Evolutionary conservation across 305 asterid species (phyloP).

Genomic region (Fraxinus floribunda): DNA sequence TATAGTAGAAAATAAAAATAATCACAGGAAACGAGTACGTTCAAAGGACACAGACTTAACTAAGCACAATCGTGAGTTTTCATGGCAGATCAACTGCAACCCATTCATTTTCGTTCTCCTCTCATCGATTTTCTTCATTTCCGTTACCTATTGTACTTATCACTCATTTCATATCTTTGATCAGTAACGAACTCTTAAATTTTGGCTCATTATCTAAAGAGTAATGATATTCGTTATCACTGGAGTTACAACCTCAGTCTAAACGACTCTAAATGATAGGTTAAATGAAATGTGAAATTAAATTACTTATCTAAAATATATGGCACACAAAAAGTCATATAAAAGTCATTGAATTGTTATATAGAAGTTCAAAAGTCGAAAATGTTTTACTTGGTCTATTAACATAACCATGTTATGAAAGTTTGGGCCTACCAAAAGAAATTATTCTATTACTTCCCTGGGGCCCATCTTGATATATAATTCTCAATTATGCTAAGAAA

Average conservation of each 20-base stretch:
- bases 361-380: neutral
- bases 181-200: neutral
- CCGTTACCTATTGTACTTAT: neutral
- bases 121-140: neutral
- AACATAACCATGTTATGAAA: neutral
- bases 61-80: neutral
- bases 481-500: constrained; percentile 17
- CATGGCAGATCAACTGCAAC: neutral
- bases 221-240: too few relatives aligned
- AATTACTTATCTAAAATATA: neutral
- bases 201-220: neutral
- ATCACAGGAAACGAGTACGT: neutral
- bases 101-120: neutral
- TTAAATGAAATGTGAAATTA: too few relatives aligned
- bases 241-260: too few relatives aligned
- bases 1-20: neutral
- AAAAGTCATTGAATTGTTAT: neutral
- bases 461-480: constrained; percentile 35
- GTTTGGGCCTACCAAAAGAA: constrained; percentile 34
- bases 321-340: constrained; percentile 18
- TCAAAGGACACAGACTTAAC: neutral
- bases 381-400: constrained; percentile 35
- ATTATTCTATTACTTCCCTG: constrained; percentile 22
- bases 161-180: neutral
- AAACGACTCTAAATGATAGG: too few relatives aligned